phyloP scores from a whole-genome alignment of 208 protist genomes.

The Trichomonas tenax region DNA sequence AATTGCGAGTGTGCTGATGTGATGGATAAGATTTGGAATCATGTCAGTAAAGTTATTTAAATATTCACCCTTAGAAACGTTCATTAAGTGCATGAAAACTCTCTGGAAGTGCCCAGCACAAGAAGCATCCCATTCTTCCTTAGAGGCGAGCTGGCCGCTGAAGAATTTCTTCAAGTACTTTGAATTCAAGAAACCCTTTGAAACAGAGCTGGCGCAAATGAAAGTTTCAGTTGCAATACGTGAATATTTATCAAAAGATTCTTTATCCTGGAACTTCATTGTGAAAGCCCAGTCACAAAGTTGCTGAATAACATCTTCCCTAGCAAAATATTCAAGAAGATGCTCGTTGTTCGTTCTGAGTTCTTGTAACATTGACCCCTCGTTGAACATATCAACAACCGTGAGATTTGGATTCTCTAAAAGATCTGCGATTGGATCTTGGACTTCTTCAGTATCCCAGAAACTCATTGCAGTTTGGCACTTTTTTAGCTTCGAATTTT shows the following conservation, averaged over 20 bases:
- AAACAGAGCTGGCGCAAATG: background rate
- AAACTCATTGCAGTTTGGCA: background rate
- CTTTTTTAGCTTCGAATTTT: background rate
- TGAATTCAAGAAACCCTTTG: background rate
- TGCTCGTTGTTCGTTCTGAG: background rate
- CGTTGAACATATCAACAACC: background rate
- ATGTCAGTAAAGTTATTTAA: background rate
- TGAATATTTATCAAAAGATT: background rate
- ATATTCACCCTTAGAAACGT: background rate
- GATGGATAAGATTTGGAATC: background rate
- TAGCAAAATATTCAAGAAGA: background rate
- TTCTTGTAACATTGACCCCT: constrained; percentile 7
- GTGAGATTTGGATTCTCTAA: background rate
- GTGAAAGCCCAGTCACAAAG: background rate
- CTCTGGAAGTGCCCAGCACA: background rate
- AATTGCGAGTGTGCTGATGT: background rate
- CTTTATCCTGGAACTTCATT: background rate
- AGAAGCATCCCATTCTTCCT: background rate
- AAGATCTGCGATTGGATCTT: background rate
- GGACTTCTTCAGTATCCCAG: background rate
- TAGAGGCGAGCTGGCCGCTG: background rate
- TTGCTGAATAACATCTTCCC: background rate
- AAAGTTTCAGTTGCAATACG: background rate
- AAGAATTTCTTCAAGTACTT: background rate
- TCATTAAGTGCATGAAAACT: background rate